Evolutionary conservation across 2,329 filamentous ascomycete species (phyloP), one percentile per base, ranked within the genome.

Genomic region (Xylaria digitata): DNA sequence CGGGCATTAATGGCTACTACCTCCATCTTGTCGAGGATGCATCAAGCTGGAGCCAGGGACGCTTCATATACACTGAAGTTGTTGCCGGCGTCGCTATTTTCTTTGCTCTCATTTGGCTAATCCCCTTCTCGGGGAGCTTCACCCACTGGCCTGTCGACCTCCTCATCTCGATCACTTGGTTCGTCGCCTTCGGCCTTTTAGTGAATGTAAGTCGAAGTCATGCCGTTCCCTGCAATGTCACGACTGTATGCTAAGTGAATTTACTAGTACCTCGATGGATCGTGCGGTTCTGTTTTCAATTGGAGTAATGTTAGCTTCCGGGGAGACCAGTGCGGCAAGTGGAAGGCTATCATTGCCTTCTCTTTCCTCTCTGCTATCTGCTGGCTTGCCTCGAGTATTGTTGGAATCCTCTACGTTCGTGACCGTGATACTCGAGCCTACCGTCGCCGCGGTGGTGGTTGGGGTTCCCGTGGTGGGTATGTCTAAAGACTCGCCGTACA

Each of bases 41-140:
- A 42, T 82, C 83, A 60, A 78, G 82, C 66, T 89, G 86, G 84
- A 80, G 83, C 19, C 80, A 86, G 45, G 88, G 85, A 42, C 89
- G 91, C 63, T 89, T 90, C 81, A 92, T 94, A 80, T 94, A 93
- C 82, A 87, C 90, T 52, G 87, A 91, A 75, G 87, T 92, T 19
- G 84, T 94, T 45, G 89, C 92, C 2, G 89, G 84, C 21, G 75
- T 94, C 19, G 87, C 89, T 13, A 87, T 94, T 61, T 77, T 94
- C 46, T 81, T 92, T n/a, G 83, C 87, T 5, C 79, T 94, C 30
- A 77, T 94, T 69, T 92, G 91, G 87, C 83, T 94, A 32, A 83
- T 94, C 46, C 92, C 92, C 1, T 92, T 92, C 75, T 86, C 87
- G 1, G 81, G 82, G 57, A 85, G 83, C 53, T 92, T 94, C 78